Evolutionary conservation across 2,329 filamentous ascomycete species (phyloP), one percentile per base, ranked within the genome.

Genomic region (Alternaria burnsii): DNA sequence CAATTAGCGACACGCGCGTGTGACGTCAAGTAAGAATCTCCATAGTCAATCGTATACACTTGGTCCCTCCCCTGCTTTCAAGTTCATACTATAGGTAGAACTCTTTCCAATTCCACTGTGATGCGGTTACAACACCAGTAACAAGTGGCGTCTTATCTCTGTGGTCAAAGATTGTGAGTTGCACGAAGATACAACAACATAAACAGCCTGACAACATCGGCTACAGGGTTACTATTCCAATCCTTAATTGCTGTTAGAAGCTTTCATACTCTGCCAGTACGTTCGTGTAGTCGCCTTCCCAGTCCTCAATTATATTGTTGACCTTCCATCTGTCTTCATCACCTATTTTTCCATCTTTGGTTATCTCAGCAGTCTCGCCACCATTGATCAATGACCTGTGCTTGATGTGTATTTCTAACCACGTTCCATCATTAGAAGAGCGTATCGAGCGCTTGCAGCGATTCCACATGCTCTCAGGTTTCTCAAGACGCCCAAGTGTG

Each of bases 401-500:
- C 22, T 30, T 34, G n/a, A 40, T 28, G 16, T 26, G 11, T 34
- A n/a, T 22, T n/a, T 12, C 38, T n/a, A 18, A 12, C 34, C 41
- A 42, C 18, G 10, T 11, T 9, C 5, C 11, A 3, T 28, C 10
- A 28, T 14, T 11, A n/a, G 44, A 8, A 7, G 22, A 10, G 46
- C 47, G 46, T 30, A 52, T 14, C 10, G 40, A 52, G 40, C 47
- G 55, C 34, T 43, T 57, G n/a, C 48, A 48, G n/a, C 38, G 46
- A 18, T 40, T 32, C 48, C 54, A 50, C 12, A 26, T 46, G n/a
- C 20, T 32, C 30, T 54, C 52, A 38, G 30, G 22, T 32, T 53
- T n/a, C 22, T 62, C 56, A 28, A 62, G 52, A 2, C 42, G 47
- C 12, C 32, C 47, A 8, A 46, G 47, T 12, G 50, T 47, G 10